Base-by-base conservation (phyloP, 148 eudicot species). In the Vaccinium vitisidaea region DNA sequence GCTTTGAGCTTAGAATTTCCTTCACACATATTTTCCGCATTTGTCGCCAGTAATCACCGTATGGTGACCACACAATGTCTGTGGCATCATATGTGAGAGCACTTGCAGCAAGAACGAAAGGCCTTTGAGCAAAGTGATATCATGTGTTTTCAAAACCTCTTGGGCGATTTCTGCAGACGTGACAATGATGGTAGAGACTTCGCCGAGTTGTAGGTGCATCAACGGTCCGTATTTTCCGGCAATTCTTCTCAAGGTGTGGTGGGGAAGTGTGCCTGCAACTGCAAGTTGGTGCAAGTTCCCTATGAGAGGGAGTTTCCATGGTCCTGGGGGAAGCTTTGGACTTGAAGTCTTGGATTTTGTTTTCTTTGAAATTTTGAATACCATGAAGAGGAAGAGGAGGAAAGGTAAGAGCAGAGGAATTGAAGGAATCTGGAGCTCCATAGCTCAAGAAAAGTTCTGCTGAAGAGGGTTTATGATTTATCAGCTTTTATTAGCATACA, bases 211-310 rank as follows among this genome's bases (percentile, higher is more conserved):
- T 21, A 76, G 56, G 55, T 49, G 55, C 56, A 76, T 76, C 30
- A 76, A n/a, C 13, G 55, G 55, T n/a, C 79, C 79, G 12, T 48
- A 48, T 76, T 76, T 76, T 76, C 16, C 8, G 0, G 79, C 79
- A 15, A 76, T 15, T 0, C 49, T 0, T 76, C 32, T 76, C 55
- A 76, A 49, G 18, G 32, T 76, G 79, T 76, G 79, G 55, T 76
- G 79, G 18, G 79, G 79, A 1, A 48, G 55, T 49, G 32, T 21
- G 56, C 27, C 32, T n/a, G 74, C 12, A 69, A 69, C 18, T 27
- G 18, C 56, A 76, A 76, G 79, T 8, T 76, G 79, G 79, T 76
- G 79, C 55, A 76, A n/a, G 79, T 76, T 76, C 10, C 79, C 79
- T 19, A 76, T 48, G 30, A 76, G 54, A 10, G 79, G 79, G 52